Percentiles rank a stretch among this genome's conserved stretches.
Conservation (phyloP, 306 rosid genomes). For the Gleditsia sinensis region DNA sequence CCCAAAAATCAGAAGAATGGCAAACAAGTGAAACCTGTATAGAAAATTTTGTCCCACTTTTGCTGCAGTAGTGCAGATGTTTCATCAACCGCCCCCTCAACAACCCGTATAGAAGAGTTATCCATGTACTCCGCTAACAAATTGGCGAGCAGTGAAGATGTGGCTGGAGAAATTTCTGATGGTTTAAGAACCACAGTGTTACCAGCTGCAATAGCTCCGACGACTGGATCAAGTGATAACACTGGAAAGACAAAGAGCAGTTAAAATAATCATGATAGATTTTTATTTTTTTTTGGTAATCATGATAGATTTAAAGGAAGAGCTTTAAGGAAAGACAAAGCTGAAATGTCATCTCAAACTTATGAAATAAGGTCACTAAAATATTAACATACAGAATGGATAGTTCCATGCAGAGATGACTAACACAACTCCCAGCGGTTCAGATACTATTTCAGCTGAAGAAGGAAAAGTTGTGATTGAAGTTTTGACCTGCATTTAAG, state of each 20-base stretch:
- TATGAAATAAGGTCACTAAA: constrained; percentile 16
- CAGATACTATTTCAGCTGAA: constrained; percentile 92
- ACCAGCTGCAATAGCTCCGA: constrained; percentile 98
- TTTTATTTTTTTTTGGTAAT: too few species aligned
- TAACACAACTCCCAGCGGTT: constrained; percentile 86
- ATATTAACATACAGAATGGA: constrained; percentile 81
- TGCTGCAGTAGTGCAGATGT: constrained; percentile 86
- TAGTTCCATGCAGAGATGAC: constrained; percentile 97
- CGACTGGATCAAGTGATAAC: constrained; percentile 88
- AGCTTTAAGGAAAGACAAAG: constrained; percentile 13
- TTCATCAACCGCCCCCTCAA: constrained; percentile 89
- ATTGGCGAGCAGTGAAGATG: constrained; percentile 83
- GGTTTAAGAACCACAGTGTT: constrained; percentile 96
- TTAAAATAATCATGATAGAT: background rate
- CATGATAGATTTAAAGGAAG: constrained; percentile 14
- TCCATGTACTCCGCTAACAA: constrained; percentile 75
- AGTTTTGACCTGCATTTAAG: constrained; percentile 68
- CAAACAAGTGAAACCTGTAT: constrained; percentile 71
- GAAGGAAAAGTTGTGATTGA: constrained; percentile 81
- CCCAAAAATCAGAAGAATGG: constrained; percentile 6
- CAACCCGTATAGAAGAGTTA: constrained; percentile 69
- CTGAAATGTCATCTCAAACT: constrained; percentile 8
- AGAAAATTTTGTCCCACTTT: constrained; percentile 98
- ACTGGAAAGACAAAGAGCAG: constrained; percentile 55
- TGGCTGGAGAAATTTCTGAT: constrained; percentile 88